A percentile compares a stretch with the other conserved stretches of the same genome.
These are phyloP conservation scores for Punica granatum DNA, from an alignment of 345 rosid genomes.

Conservation along the genomic window DNA sequence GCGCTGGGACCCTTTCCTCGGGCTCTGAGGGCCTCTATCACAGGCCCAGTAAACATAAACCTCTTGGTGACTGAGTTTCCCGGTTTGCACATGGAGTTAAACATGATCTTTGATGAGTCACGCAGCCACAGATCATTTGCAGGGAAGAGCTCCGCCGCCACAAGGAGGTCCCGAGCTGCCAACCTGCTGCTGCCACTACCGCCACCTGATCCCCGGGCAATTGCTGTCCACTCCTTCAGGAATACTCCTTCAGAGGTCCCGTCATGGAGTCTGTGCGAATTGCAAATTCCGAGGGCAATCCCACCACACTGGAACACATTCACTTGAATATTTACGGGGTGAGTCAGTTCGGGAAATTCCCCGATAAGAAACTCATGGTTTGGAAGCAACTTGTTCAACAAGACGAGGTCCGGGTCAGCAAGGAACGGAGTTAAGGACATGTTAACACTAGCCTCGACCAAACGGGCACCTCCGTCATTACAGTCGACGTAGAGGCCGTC, in stretches of 20 bases:
- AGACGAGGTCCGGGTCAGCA: neutral
- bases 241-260: neutral
- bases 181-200: too few species aligned
- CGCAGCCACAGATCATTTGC: too few species aligned
- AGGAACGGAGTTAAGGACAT: constrained; percentile 9
- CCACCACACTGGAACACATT: neutral
- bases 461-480: constrained; percentile 24
- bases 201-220: neutral
- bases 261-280: neutral
- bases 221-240: neutral
- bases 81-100: too few species aligned
- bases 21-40: too few species aligned
- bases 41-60: too few species aligned
- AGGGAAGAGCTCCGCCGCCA: too few species aligned
- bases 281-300: neutral
- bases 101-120: too few species aligned
- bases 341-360: neutral
- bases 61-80: too few species aligned
- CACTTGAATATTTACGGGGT: neutral
- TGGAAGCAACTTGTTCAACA: neutral
- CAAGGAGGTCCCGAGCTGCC: too few species aligned
- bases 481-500: constrained; percentile 26
- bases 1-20: too few species aligned
- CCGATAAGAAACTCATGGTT: neutral
- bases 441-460: constrained; percentile 18